These are phyloP conservation scores for Omphalotus olearius DNA, from an alignment of 1,284 basidiomycete species.

Conservation along the genomic window DNA sequence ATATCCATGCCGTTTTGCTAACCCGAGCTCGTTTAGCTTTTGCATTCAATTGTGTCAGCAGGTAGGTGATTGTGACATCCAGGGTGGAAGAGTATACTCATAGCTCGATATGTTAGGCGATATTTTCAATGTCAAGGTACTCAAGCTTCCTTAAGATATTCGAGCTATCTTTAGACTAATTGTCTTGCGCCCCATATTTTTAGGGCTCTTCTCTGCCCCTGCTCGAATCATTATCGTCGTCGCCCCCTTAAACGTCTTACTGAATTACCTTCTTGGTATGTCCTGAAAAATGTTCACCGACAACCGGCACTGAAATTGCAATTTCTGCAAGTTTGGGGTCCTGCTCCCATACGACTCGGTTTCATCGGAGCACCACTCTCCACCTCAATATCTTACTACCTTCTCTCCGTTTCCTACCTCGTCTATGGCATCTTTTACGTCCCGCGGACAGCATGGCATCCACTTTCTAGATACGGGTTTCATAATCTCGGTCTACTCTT, in stretches of 20 bases:
- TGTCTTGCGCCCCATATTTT: neutral
- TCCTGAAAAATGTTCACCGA: neutral
- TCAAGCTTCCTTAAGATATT: no score
- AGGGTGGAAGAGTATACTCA: neutral
- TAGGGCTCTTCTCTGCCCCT: constrained; percentile 81
- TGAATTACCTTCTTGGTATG: constrained; percentile 82
- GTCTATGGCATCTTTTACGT: constrained; percentile 73
- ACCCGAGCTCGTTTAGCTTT: constrained; percentile 50
- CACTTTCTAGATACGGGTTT: constrained; percentile 61
- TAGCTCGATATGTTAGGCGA: constrained; percentile 40
- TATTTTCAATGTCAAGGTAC: constrained; percentile 87
- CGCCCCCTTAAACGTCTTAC: constrained; percentile 81
- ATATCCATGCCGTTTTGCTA: neutral
- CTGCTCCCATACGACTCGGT: constrained; percentile 71
- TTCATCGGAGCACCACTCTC: constrained; percentile 94
- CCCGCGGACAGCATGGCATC: constrained; percentile 83
- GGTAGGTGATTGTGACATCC: constrained; percentile 31
- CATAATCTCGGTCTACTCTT: constrained; percentile 70
- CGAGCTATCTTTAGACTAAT: neutral
- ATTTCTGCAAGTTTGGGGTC: constrained; percentile 95
- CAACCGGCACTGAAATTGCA: no score
- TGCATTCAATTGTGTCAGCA: constrained; percentile 67
- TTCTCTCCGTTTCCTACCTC: constrained; percentile 69
- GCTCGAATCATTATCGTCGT: constrained; percentile 83
- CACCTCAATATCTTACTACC: constrained; percentile 84